A percentile compares a stretch with the other conserved stretches of the same genome.
Evolutionary conservation across 2,329 filamentous ascomycete genomes (phyloP).

Genomic region (Pseudodiploospora longispora): DNA sequence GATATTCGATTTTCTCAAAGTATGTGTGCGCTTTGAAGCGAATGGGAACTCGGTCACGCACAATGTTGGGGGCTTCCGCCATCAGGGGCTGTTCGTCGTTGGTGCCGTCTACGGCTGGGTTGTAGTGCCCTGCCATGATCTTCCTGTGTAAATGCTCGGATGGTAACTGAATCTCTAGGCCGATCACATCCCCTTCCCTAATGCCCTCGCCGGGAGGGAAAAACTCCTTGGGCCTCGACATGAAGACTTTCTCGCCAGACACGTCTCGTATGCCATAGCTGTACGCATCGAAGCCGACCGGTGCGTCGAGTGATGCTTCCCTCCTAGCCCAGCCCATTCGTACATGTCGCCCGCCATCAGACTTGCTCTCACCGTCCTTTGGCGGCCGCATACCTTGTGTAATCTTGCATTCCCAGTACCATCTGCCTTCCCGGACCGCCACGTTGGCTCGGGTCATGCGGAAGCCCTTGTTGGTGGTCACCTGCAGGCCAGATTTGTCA

Average conservation of each 20-base stretch:
- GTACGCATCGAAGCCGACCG: slow-evolving; percentile 83
- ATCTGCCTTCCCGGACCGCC: slow-evolving; percentile 77
- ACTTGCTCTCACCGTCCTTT: slow-evolving; percentile 33
- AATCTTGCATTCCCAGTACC: slow-evolving; percentile 92
- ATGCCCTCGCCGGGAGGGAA: slow-evolving; percentile 73
- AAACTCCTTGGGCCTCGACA: slow-evolving; percentile 88
- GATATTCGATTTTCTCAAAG: slow-evolving; percentile 89
- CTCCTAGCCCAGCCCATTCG: slow-evolving; percentile 80
- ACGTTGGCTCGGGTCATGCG: slow-evolving; percentile 87
- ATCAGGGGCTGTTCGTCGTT: slow-evolving; percentile 48
- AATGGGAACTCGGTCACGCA: slow-evolving; percentile 91
- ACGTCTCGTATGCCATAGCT: slow-evolving; percentile 91
- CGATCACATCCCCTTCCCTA: slow-evolving; percentile 85
- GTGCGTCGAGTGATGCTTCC: slow-evolving; percentile 74
- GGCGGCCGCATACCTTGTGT: slow-evolving; percentile 57
- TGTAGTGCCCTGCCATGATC: slow-evolving; percentile 79
- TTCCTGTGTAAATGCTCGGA: slow-evolving; percentile 80
- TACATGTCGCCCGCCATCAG: slow-evolving; percentile 53
- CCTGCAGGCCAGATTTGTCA: slow-evolving; percentile 62
- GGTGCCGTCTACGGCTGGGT: slow-evolving; percentile 67
- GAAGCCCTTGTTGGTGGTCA: slow-evolving; percentile 90
- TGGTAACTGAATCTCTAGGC: slow-evolving; percentile 84
- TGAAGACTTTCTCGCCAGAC: slow-evolving; percentile 83
- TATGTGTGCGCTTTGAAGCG: slow-evolving; percentile 89
- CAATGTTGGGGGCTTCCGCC: slow-evolving; percentile 66